Base-by-base conservation (phyloP, 1,139 yeast genomes). In the Debaryomyces fabryi region DNA sequence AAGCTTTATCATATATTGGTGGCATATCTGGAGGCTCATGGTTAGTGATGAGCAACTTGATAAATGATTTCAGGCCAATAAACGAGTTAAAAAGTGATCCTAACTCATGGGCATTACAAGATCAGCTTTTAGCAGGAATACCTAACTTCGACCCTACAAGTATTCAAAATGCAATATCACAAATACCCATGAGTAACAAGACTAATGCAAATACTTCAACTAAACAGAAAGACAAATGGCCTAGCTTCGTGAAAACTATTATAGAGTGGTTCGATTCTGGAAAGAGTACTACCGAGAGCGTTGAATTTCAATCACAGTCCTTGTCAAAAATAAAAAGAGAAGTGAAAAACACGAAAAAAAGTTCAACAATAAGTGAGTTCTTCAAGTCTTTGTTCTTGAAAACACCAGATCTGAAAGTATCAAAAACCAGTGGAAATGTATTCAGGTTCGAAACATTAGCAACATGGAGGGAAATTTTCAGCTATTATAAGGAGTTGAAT, bases 11-110 rank as follows among this genome's bases (percentile, higher is more conserved):
- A 9, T 85, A 85, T 55, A 71, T 85, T 4, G 77, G 82, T 0
- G 89, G 87, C 0, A 74, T 84, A 7, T 82, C 88, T n/a, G 91
- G 91, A 7, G 90, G 91, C 0, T 78, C 88, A 5, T 82, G 90
- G 84, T 55, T 81, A 15, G 74, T 85, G 9, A 75, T 83, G 69
- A 81, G 65, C 55, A 81, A 46, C 60, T 76, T 61, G 64, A 76
- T 65, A 60, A 80, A 65, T 72, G 83, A 72, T 52, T 67, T 72
- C 56, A 72, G 49, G 57, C 69, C 84, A 0, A 63, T 80, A 33
- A 59, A 68, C 29, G 61, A 65, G 4, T 57, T 80, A 43, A 59
- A 65, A 13, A 63, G 55, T 2, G 55, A 57, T 23, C 15, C 15
- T 9, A 46, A 42, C 3, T 53, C 63, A 18, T 79, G 85, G 83